Evolutionary conservation across 2,329 filamentous ascomycete species (phyloP).

Genomic region (Epichloe elymi): DNA sequence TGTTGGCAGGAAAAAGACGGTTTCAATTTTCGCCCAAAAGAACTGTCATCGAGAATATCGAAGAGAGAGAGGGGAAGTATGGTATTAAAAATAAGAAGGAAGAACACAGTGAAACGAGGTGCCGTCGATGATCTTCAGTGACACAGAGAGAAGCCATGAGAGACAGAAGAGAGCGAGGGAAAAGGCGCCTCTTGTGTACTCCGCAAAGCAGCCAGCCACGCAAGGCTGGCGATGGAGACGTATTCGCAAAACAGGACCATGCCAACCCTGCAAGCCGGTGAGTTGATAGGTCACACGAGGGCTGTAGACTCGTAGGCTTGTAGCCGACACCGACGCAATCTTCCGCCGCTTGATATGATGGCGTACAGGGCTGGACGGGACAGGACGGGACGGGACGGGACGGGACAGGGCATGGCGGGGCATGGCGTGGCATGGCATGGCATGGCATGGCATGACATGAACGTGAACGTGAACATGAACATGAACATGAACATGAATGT

Average conservation of each 20-base stretch:
- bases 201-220: neutral
- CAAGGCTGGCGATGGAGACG: neutral
- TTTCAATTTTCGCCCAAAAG: too few relatives aligned
- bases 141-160: neutral
- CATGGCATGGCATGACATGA: neutral
- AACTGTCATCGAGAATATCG: too few relatives aligned
- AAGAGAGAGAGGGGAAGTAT: neutral
- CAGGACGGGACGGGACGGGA: neutral
- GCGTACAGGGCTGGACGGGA: neutral
- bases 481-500: neutral
- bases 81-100: neutral
- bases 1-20: too few relatives aligned
- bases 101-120: neutral
- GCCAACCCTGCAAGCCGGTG: constrained; percentile 4
- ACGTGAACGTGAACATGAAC: neutral
- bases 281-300: constrained; percentile 5
- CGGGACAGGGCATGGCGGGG: neutral
- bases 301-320: neutral
- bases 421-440: neutral
- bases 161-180: neutral
- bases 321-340: constrained; percentile 3
- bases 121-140: neutral
- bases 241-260: neutral
- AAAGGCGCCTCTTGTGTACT: neutral
- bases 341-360: constrained; percentile 1